Conservation (phyloP, 1,139 yeast genomes). For the Pichia sp. region DNA sequence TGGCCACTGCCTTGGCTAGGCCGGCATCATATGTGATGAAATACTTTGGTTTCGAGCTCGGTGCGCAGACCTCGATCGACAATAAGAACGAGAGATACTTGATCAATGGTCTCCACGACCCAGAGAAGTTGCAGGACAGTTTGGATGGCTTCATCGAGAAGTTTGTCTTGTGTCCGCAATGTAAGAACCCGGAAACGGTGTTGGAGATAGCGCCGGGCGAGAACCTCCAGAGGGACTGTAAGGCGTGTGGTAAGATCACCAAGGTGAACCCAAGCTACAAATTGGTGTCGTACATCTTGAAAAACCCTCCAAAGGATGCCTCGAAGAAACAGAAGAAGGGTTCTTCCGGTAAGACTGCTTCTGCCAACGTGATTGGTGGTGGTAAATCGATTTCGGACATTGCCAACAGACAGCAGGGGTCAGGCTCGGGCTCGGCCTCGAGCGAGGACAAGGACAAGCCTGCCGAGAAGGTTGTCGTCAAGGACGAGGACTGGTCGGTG, state of each 20-base stretch:
- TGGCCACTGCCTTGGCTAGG: conserved; percentile 90
- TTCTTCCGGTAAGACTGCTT: conserved; percentile 69
- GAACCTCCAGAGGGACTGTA: conserved; percentile 83
- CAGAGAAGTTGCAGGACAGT: conserved; percentile 84
- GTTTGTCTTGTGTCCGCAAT: conserved; percentile 89
- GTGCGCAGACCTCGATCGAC: conserved; percentile 87
- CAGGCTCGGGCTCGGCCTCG: conserved; percentile 29
- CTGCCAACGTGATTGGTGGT: conserved; percentile 87
- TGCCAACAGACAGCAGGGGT: conserved; percentile 52
- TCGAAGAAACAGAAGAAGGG: conserved; percentile 61
- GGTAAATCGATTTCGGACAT: conserved; percentile 76
- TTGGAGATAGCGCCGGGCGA: conserved; percentile 77
- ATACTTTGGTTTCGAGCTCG: conserved; percentile 93
- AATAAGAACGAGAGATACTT: conserved; percentile 81
- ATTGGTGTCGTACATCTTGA: conserved; percentile 77
- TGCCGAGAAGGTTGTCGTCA: conserved; percentile 54
- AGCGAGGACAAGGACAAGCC: conserved; percentile 78
- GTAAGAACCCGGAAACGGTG: conserved; percentile 98
- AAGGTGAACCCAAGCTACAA: conserved; percentile 82
- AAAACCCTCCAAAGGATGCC: conserved; percentile 78
- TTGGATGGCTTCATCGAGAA: conserved; percentile 90
- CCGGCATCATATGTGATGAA: conserved; percentile 90
- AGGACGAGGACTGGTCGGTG: conserved; percentile 96
- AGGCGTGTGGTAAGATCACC: conserved; percentile 95
- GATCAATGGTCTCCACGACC: conserved; percentile 94